Evolutionary conservation across 306 rosid species (phyloP).

Genomic region (Hylodesmum podocarpum): DNA sequence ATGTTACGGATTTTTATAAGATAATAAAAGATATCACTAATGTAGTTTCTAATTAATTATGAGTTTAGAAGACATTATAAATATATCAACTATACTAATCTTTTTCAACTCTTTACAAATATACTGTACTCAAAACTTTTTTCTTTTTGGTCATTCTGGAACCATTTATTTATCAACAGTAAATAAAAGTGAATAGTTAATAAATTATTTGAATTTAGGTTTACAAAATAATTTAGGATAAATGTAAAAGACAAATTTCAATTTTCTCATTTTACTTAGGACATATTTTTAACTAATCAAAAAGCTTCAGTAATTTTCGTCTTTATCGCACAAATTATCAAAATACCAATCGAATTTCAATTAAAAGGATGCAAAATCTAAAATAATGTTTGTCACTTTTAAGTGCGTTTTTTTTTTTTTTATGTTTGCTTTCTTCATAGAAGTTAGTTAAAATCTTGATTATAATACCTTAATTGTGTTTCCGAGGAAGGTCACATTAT

Average conservation of each 20-base stretch:
- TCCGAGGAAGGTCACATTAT: neutral
- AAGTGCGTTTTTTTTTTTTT: no score
- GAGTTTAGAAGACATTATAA: no score
- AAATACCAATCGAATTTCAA: neutral
- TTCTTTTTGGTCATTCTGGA: neutral
- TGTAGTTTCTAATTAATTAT: neutral
- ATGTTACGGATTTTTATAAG: neutral
- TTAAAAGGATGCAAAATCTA: neutral
- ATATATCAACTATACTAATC: no score
- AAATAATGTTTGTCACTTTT: neutral
- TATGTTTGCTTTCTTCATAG: neutral
- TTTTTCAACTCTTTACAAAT: no score
- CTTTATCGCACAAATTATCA: neutral
- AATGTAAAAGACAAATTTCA: neutral
- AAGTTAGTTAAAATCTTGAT: neutral
- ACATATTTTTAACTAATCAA: neutral
- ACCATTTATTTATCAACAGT: neutral
- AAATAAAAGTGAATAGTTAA: neutral
- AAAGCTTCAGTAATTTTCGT: neutral
- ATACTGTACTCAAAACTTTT: neutral
- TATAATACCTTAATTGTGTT: slow-evolving; percentile 16
- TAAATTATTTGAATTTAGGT: neutral
- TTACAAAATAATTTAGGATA: neutral
- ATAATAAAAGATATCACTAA: neutral
- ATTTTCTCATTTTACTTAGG: neutral